Conservation (phyloP, 2,329 filamentous ascomycete genomes). For the Chrysoporthe austroafricana region DNA sequence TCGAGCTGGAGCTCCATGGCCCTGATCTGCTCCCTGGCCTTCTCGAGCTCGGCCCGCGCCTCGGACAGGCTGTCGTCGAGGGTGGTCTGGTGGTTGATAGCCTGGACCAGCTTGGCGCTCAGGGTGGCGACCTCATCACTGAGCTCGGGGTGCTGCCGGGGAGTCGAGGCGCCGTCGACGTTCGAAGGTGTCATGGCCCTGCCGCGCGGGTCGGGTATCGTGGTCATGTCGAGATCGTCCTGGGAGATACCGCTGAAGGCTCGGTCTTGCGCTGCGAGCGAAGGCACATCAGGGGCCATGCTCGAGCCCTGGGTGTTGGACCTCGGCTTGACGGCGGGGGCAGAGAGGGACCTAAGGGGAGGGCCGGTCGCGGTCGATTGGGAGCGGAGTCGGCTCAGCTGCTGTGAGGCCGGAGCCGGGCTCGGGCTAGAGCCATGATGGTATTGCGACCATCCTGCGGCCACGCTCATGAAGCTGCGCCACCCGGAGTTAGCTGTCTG, state of each 20-base stretch:
- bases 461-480: slow-evolving; percentile 56
- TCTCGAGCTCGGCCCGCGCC: slow-evolving; percentile 81
- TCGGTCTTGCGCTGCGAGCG: slow-evolving; percentile 29
- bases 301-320: slow-evolving; percentile 44
- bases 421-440: slow-evolving; percentile 42
- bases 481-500: slow-evolving; percentile 26
- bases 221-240: slow-evolving; percentile 67
- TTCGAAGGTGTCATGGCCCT: slow-evolving; percentile 52
- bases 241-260: slow-evolving; percentile 46
- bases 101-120: slow-evolving; percentile 94
- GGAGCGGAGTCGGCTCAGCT: slow-evolving; percentile 55
- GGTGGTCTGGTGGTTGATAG: slow-evolving; percentile 93
- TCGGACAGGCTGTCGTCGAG: slow-evolving; percentile 86
- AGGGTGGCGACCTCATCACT: slow-evolving; percentile 81
- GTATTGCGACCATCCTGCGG: slow-evolving; percentile 52
- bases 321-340: slow-evolving; percentile 44
- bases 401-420: slow-evolving; percentile 36
- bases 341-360: slow-evolving; percentile 40
- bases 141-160: slow-evolving; percentile 57
- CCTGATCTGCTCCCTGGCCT: slow-evolving; percentile 67
- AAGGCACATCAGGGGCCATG: slow-evolving; percentile 40
- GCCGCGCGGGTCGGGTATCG: slow-evolving; percentile 67
- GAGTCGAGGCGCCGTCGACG: slow-evolving; percentile 39
- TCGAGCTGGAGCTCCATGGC: slow-evolving; percentile 69
- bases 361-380: slow-evolving; percentile 55